These are phyloP conservation scores for Colletotrichum sp. DNA, from an alignment of 2,329 filamentous ascomycete species.

Conservation along the genomic window DNA sequence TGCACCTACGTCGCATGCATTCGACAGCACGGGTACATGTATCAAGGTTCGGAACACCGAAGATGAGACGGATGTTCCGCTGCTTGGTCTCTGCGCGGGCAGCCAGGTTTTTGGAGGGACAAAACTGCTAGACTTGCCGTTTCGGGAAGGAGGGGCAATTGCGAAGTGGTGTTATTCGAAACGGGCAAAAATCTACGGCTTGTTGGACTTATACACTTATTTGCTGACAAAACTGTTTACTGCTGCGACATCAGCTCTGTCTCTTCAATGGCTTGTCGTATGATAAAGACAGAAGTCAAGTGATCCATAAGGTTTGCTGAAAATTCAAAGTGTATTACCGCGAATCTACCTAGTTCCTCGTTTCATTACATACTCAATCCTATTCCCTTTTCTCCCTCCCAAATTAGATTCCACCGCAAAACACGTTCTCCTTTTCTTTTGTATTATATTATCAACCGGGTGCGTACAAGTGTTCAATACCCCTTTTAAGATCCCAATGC, in stretches of 20 bases:
- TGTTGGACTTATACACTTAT: neutral
- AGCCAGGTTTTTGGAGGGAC: neutral
- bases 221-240: neutral
- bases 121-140: neutral
- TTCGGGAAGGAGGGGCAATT: conserved; percentile 4
- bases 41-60: neutral
- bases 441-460: neutral
- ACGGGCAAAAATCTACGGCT: neutral
- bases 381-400: neutral
- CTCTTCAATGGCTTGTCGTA: neutral
- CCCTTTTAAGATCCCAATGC: neutral
- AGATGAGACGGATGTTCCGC: neutral
- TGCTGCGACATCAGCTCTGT: too few relatives aligned
- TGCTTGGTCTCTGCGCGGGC: neutral
- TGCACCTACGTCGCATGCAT: neutral
- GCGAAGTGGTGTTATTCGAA: neutral
- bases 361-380: neutral
- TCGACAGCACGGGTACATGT: neutral
- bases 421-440: neutral
- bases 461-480: neutral
- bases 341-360: neutral
- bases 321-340: neutral
- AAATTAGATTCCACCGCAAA: neutral
- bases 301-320: neutral
- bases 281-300: neutral